Base-by-base conservation (phyloP, 129 eudicot species). In the Centaurea solstitialis region DNA sequence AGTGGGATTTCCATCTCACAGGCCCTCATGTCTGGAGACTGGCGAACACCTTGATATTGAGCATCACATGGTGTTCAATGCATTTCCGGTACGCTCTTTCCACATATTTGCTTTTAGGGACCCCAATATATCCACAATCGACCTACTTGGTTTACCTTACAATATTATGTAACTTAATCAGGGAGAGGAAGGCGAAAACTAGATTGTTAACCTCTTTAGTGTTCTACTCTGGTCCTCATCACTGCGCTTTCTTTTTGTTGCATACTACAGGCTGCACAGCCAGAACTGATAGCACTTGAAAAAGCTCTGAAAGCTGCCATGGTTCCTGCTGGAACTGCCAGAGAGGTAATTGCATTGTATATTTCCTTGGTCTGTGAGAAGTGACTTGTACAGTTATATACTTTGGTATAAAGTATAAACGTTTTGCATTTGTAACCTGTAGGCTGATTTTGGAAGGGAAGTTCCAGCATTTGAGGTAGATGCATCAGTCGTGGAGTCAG, bases 381-480 rank as follows among this genome's bases (percentile, higher is more conserved):
- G 57, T 41, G 76, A 70, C 47, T 43, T 22, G 21, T 70, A 66
- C 20, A 7, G 30, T 76, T 76, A 12, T 7, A n/a, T 45, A 45
- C 24, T 3, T 72, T 83, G 26, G 73, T 79, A 30, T 85, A 39
- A 67, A 6, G 73, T 79, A 30, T 85, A 39, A 67, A 6, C 67
- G 12, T 23, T 75, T 76, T 22, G 40, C 61, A 76, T 64, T 17
- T 79, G 59, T 64, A 35, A 75, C 70, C 70, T 53, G 35, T 84
- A 96, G 99, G 83, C 85, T 87, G 95, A 93, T 88, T 96, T 91
- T 88, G 99, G 99, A 62, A 89, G 92, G 84, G 97, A 96, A 87
- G 99, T 96, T 47, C 94, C 99, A 21, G 83, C 93, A 70, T 96
- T 88, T 91, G 97, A 96, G 74, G 98, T 93, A 28, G 98, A 91